These are phyloP conservation scores for Cryphonectria radicalis DNA, from an alignment of 2,329 filamentous ascomycete species.

Conservation along the genomic window DNA sequence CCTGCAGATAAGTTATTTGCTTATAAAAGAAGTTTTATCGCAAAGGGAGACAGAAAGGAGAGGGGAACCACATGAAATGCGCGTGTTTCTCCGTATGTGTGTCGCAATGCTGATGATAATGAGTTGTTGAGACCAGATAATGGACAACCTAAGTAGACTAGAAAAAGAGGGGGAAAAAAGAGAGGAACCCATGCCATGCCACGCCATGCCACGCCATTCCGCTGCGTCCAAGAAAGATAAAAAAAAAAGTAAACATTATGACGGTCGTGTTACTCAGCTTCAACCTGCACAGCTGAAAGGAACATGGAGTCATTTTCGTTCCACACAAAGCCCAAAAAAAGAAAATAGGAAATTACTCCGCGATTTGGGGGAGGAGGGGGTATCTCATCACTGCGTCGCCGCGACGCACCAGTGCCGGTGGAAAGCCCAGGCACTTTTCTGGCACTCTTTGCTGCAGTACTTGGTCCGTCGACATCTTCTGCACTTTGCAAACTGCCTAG, in stretches of 20 bases:
- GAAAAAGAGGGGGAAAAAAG: not conserved
- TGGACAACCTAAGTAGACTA: conserved; percentile 10
- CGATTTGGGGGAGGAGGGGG: conserved; percentile 15
- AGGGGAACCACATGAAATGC: conserved; percentile 9
- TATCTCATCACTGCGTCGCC: conserved; percentile 56
- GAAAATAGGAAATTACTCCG: conserved; percentile 20
- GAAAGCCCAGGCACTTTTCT: conserved; percentile 98
- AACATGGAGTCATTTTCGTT: conserved; percentile 9
- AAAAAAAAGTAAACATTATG: conserved; percentile 30
- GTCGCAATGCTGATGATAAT: conserved; percentile 26
- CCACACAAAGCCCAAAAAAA: conserved; percentile 1
- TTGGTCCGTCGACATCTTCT: conserved; percentile 94
- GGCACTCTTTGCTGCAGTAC: conserved; percentile 99
- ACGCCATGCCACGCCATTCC: conserved; percentile 18
- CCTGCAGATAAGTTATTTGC: conserved; percentile 10
- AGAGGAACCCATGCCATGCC: conserved; percentile 11
- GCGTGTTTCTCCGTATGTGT: conserved; percentile 15
- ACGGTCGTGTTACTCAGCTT: conserved; percentile 9
- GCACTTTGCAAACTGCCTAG: conserved; percentile 97
- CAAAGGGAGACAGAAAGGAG: not conserved
- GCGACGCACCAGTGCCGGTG: conserved; percentile 97
- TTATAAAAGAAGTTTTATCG: not conserved
- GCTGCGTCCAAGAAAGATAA: not conserved
- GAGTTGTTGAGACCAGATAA: conserved; percentile 19
- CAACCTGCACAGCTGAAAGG: conserved; percentile 4